phyloP scores from a whole-genome alignment of 1,284 basidiomycete genomes.

The Somion occarium region DNA sequence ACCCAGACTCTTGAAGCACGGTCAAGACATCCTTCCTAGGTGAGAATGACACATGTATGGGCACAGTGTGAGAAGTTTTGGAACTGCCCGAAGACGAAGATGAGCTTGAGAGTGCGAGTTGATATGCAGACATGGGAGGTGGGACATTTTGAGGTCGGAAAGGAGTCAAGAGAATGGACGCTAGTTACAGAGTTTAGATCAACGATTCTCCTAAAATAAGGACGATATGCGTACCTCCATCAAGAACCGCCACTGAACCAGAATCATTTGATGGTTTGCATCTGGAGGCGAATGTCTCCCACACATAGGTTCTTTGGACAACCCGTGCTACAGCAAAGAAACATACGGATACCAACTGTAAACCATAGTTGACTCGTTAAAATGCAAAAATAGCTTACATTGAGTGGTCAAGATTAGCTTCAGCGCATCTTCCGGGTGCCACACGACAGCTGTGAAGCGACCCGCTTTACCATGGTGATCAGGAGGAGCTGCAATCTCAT shows the following conservation, averaged over 20 bases:
- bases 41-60: conserved; percentile 68
- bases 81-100: conserved; percentile 11
- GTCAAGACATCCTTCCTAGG: conserved; percentile 55
- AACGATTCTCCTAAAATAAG: neutral
- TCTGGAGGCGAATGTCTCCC: conserved; percentile 71
- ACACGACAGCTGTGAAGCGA: conserved; percentile 66
- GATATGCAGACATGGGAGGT: conserved; percentile 88
- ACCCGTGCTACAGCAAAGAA: conserved; percentile 38
- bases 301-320: conserved; percentile 65
- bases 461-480: conserved; percentile 20
- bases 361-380: no score
- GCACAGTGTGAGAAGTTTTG: conserved; percentile 32
- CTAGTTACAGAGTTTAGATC: conserved; percentile 32
- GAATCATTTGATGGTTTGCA: conserved; percentile 71
- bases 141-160: conserved; percentile 94
- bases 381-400: conserved; percentile 40
- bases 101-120: conserved; percentile 40
- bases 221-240: conserved; percentile 64
- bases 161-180: conserved; percentile 80
- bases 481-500: conserved; percentile 62
- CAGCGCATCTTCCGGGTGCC: conserved; percentile 86
- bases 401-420: conserved; percentile 65
- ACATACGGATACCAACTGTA: no score
- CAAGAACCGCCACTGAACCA: conserved; percentile 87
- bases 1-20: conserved; percentile 63